Evolutionary conservation across 345 rosid species (phyloP).

Genomic region (Citrus medica): DNA sequence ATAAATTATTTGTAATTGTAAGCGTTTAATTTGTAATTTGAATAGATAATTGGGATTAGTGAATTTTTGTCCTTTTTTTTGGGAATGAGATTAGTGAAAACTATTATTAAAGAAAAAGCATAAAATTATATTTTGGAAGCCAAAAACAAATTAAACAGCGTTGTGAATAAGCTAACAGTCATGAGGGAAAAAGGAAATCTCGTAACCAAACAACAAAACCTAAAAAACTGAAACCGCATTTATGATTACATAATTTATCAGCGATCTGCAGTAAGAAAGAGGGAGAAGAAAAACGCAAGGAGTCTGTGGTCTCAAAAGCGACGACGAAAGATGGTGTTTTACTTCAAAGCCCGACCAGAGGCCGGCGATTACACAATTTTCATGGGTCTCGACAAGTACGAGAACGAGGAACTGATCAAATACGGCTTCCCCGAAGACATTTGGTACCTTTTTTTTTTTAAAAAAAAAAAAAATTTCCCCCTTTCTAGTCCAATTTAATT

Average conservation of each 20-base stretch:
- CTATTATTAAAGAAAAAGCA: no score
- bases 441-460: constrained; percentile 41
- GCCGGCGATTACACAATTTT: constrained; percentile 96
- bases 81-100: no score
- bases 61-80: no score
- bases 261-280: not conserved
- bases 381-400: constrained; percentile 99
- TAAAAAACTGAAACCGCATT: not conserved
- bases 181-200: not conserved
- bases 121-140: no score
- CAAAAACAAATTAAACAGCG: not conserved
- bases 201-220: not conserved
- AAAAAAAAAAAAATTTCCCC: no score
- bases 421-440: constrained; percentile 97
- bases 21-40: no score
- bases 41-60: no score
- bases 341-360: constrained; percentile 95
- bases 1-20: no score
- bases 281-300: not conserved
- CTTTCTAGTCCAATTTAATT: not conserved
- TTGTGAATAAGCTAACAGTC: not conserved
- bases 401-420: constrained; percentile 99
- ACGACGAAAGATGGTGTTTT: constrained; percentile 56
- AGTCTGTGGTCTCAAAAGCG: constrained; percentile 9
- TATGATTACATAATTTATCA: no score